Base-by-base conservation (phyloP, 768 basidiomycete species). In the Saitozyma podzolica region DNA sequence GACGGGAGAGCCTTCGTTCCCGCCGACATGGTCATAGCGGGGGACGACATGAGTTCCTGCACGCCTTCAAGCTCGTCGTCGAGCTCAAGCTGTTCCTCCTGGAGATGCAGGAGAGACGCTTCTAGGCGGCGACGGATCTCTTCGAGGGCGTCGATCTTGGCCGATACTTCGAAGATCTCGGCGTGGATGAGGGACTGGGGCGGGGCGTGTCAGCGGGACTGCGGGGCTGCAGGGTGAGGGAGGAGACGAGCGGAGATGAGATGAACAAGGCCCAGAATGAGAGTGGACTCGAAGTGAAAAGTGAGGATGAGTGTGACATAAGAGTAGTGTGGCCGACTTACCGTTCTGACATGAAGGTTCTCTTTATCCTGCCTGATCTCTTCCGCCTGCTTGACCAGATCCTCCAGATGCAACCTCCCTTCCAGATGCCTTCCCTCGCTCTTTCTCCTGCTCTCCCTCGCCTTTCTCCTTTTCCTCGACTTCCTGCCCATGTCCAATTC, bases 81-180 rank as follows among this genome's bases (percentile, higher is more conserved):
- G n/a, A 99, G 82, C 74, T 97, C 95, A 20, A 99, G 82, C 65
- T 96, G 94, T 69, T 98, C 95, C 76, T 99, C 95, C 61, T 94
- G 90, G 51, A 97, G 77, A 75, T 86, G 89, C 40, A 98, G 81
- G 8, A 99, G 82, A 73, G 91, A 88, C 49, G 87, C 83, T 73
- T 93, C 90, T 29, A 98, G 82, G 66, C 88, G 88, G 9, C 85
- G 83, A 58, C 92, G 84, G 59, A 97, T 90, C 14, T 81, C 83
- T 69, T 94, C 91, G 42, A 98, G 81, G 6, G 88, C 86, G 55
- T 87, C 86, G 54, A 98, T 97, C 83, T 96, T 97, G 67, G 85
- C 84, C 29, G 90, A 88, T 19, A 99, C 90, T 77, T 97, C 92
- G 29, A 83, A 80, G 67, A 98, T 90, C 80, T 99, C 94, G 69